Base-by-base conservation (phyloP, 192 early-diverging fungal genomes). In the Coemansia nantahalensis region DNA sequence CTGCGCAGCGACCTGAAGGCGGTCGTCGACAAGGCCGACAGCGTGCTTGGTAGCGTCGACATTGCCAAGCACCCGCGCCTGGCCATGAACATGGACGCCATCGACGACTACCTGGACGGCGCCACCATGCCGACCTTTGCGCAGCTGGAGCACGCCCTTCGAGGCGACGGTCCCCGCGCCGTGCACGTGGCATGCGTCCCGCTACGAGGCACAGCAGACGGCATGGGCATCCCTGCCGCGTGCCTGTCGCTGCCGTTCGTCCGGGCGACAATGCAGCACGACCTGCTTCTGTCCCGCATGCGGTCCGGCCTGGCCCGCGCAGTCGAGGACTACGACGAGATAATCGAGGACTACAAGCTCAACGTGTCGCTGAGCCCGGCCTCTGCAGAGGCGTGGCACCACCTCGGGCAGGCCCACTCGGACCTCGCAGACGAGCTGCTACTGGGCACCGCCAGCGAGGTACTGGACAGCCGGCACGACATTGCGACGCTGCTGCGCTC, bases 291-390 rank as follows among this genome's bases (percentile, higher is more conserved):
- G 5, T 59, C 44, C n/a, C 64, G 71, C 41, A 75, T 75, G 71
- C 64, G 59, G 1, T 53, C 65, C 6, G 71, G 71, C 2, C 44
- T 59, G 52, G 10, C 64, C 30, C 71, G 71, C 21, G 51, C 65
- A 3, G 43, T 75, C 1, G 59, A 59, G 46, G 71, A 75, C 46
- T 75, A 75, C 23, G 73, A 77, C 45, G 45, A 63, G 0, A 66
- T 77, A 11, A 45, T 77, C 8, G 67, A 77, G 19, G 66, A 77
- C 46, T 77, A 70, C 50, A 65, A 65, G 50, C 49, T 70, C 5
- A 60, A 70, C 24, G 53, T 65, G 16, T 63, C 67, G 11, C 48
- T 77, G 30, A 39, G 56, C 19, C 67, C 73, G 0, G 32, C 39
- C 2, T 57, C 57, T 7, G 38, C 66, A 7, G 60, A 65, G 35